phyloP scores from a whole-genome alignment of 306 rosid species.

The Rosa persica region DNA sequence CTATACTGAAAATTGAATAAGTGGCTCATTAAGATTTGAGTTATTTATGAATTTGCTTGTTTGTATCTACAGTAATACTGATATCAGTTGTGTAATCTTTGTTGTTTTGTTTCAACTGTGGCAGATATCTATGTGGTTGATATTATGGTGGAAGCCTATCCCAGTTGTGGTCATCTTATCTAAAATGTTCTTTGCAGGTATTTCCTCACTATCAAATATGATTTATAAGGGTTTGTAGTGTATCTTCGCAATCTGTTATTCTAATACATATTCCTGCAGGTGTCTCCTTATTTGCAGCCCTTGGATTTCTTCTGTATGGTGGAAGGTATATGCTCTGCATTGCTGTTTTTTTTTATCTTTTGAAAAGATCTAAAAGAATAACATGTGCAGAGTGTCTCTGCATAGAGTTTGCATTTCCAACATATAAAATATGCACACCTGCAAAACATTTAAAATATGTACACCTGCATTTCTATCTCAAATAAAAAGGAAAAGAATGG shows the following conservation, averaged over 20 bases:
- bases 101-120: conserved; percentile 12
- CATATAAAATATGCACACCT: conserved; percentile 15
- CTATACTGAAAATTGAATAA: background rate
- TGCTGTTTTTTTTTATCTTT: background rate
- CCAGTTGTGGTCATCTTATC: conserved; percentile 53
- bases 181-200: conserved; percentile 93
- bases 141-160: conserved; percentile 90
- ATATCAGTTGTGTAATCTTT: conserved; percentile 15
- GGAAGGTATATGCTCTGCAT: conserved; percentile 68
- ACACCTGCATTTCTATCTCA: conserved; percentile 13
- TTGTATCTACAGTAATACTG: background rate
- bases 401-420: background rate
- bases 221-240: background rate
- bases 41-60: conserved; percentile 4
- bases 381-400: background rate
- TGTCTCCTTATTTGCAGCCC: conserved; percentile 92
- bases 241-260: conserved; percentile 21
- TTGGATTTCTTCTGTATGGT: conserved; percentile 96
- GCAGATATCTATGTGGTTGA: conserved; percentile 86
- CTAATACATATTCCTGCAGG: conserved; percentile 50
- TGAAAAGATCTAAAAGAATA: background rate
- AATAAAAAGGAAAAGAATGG: conserved; percentile 9
- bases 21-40: background rate
- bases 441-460: conserved; percentile 16
- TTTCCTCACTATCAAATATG: conserved; percentile 13